A percentile compares a stretch with the other conserved stretches of the same genome.
Conservation (phyloP, 2,329 filamentous ascomycete genomes). For the Sporothrix globosa region DNA sequence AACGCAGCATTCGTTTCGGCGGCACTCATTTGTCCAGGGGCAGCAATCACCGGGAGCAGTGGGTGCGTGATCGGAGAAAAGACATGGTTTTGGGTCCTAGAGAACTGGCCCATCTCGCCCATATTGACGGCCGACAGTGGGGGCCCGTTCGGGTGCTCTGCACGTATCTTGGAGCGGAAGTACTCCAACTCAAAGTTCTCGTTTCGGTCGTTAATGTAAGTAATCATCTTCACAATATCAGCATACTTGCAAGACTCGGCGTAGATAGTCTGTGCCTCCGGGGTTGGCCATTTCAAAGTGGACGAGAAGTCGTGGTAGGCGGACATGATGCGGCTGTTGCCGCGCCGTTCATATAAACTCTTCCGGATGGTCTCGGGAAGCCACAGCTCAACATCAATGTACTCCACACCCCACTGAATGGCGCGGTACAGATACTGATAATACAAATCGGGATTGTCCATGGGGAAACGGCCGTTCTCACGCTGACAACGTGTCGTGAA, state of each 20-base stretch:
- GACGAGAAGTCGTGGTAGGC: constrained; percentile 89
- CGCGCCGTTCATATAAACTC: constrained; percentile 68
- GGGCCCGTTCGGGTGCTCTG: constrained; percentile 68
- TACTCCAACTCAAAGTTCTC: constrained; percentile 91
- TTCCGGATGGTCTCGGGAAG: constrained; percentile 75
- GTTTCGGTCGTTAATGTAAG: constrained; percentile 77
- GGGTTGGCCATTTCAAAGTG: constrained; percentile 78
- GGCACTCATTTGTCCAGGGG: constrained; percentile 81
- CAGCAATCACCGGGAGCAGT: constrained; percentile 78
- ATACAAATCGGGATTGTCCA: constrained; percentile 75
- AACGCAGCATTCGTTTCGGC: constrained; percentile 82
- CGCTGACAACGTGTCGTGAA: constrained; percentile 81
- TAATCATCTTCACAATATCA: constrained; percentile 90
- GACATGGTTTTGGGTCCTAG: constrained; percentile 79
- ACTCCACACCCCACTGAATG: constrained; percentile 87
- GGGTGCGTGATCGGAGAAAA: constrained; percentile 89
- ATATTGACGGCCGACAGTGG: constrained; percentile 85
- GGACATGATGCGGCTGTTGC: constrained; percentile 85
- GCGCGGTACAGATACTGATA: constrained; percentile 80
- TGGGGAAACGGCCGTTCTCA: constrained; percentile 83
- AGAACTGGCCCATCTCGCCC: constrained; percentile 83
- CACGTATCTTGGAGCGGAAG: constrained; percentile 76
- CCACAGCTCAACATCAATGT: constrained; percentile 88
- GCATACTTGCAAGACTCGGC: constrained; percentile 71
- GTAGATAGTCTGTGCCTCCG: constrained; percentile 72